Conservation (phyloP, 345 rosid genomes). For the Raphanus raphanistrum region DNA sequence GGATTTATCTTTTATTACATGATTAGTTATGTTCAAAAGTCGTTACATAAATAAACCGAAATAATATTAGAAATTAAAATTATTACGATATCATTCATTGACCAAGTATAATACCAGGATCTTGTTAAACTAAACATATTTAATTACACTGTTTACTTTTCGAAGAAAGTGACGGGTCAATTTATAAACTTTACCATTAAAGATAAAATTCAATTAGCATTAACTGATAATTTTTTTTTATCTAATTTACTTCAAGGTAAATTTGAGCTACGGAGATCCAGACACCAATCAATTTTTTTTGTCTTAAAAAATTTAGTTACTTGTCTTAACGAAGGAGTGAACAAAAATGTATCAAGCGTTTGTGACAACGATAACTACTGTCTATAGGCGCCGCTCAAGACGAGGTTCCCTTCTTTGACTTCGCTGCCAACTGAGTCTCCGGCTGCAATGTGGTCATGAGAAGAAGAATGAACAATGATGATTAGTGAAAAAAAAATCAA, state of each 20-base stretch:
- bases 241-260: too few relatives aligned
- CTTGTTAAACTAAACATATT: not conserved
- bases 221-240: too few relatives aligned
- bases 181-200: not conserved
- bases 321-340: conserved; percentile 3
- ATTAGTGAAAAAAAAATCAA: not conserved
- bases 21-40: not conserved
- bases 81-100: not conserved
- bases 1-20: not conserved
- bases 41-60: not conserved
- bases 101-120: not conserved
- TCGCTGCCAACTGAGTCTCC: conserved; percentile 76
- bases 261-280: not conserved
- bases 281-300: not conserved
- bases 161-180: not conserved
- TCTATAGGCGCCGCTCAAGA: conserved; percentile 1
- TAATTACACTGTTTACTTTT: not conserved
- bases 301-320: not conserved
- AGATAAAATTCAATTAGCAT: too few relatives aligned
- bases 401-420: conserved; percentile 56
- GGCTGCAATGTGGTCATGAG: conserved; percentile 52
- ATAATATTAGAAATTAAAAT: not conserved
- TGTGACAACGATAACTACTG: not conserved
- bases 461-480: not conserved
- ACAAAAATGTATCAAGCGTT: not conserved